Base-by-base conservation (phyloP, 2,329 filamentous ascomycete species). In the Graphium sp. region DNA sequence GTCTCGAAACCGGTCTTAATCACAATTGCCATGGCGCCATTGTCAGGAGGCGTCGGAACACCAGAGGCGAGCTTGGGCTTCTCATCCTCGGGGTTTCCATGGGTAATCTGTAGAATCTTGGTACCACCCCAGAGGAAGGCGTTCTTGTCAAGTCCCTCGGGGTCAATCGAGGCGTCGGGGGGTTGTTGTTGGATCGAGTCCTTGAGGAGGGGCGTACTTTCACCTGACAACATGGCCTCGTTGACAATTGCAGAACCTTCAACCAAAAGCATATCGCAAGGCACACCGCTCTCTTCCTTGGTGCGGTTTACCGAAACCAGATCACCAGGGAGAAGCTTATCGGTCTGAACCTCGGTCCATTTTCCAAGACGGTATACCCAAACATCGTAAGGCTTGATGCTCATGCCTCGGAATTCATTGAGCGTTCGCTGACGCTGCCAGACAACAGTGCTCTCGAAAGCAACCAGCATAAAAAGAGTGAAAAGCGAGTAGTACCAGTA, bases 401-500 rank as follows among this genome's bases (percentile, higher is more conserved):
- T 92, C 91, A 98, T 98, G 41, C 87, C 84, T 28, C 89, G 82
- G 60, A 98, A 98, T 55, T 98, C 89, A 46, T 70, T 91, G 39
- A 98, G 57, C 2, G 91, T 98, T 40, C 87, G 71, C 66, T 98
- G 89, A 35, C 89, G 75, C 58, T 98, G 89, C 91, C 89, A 98
- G 11, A 98, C 91, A 21, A 98, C 91, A 3, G 89, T 98, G 51
- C 85, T 94, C 60, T 98, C 89, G 42, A 98, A 98, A 34, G 73
- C 76, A 40, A 98, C 83, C 32, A 98, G 71, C 91, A 98, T 98
- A 59, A 95, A 85, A 14, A 98, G 74, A 1, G 91, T 98, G 55
- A 98, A 98, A 13, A 98, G 70, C 35, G 89, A 95, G 58, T 98
- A 98, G 62, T 98, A 98, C 89, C 91, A 98, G 58, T 95, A 98